Conservation (phyloP, 345 rosid genomes). For the Eucalyptus albens region DNA sequence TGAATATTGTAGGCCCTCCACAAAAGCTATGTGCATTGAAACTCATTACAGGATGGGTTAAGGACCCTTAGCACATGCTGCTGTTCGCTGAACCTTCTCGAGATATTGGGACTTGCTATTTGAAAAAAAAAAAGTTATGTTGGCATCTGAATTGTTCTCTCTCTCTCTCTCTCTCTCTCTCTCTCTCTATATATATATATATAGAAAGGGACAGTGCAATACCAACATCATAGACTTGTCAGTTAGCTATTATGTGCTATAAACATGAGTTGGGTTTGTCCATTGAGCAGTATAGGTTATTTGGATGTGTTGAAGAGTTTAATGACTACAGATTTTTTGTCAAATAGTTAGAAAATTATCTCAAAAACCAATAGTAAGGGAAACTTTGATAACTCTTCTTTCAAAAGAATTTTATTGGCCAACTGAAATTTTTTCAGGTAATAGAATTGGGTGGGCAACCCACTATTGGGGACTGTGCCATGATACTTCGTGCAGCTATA, state of each 20-base stretch:
- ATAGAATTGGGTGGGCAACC: conserved; percentile 84
- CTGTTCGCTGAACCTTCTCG: neutral
- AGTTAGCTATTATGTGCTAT: neutral
- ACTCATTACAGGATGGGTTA: neutral
- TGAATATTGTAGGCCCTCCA: neutral
- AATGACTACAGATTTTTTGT: neutral
- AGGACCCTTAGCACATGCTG: neutral
- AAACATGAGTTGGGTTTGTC: neutral
- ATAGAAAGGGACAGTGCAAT: neutral
- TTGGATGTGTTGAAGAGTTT: neutral
- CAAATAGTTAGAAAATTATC: neutral
- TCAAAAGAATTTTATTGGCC: neutral
- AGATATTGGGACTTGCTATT: neutral
- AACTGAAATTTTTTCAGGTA: conserved; percentile 33
- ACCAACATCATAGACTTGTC: neutral
- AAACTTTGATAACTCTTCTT: neutral
- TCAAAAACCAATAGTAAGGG: neutral
- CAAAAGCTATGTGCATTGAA: neutral
- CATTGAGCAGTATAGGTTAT: neutral
- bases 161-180: neutral
- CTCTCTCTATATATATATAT: neutral
- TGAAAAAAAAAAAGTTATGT: neutral
- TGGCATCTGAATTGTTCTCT: neutral
- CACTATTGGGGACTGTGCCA: conserved; percentile 83
- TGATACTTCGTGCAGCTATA: conserved; percentile 71